Evolutionary conservation across 768 basidiomycete species (phyloP).

Genomic region (Mycena capillaripes): DNA sequence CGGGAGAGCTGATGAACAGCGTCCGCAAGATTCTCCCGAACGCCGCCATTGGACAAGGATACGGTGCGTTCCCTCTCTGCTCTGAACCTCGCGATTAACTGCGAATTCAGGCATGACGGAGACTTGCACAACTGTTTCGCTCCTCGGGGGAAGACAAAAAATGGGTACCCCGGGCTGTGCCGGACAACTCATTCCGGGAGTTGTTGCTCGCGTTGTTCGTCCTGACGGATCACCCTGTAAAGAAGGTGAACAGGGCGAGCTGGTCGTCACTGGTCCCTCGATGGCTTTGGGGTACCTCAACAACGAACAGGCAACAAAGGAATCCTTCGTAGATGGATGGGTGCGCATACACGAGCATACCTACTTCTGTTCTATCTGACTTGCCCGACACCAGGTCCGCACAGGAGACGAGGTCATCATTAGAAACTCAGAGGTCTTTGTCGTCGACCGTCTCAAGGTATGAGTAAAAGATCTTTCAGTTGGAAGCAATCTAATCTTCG

Average conservation of each 20-base stretch:
- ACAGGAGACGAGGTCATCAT: slow-evolving; percentile 84
- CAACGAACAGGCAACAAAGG: slow-evolving; percentile 74
- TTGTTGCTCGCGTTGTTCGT: slow-evolving; percentile 68
- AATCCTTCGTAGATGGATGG: slow-evolving; percentile 70
- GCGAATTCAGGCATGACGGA: slow-evolving; percentile 70
- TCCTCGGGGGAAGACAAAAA: slow-evolving; percentile 58
- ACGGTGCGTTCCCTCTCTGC: slow-evolving; percentile 53
- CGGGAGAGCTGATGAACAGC: slow-evolving; percentile 64
- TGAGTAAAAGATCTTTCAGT: neutral
- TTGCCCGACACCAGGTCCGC: slow-evolving; percentile 60
- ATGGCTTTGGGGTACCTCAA: slow-evolving; percentile 72
- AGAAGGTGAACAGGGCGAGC: slow-evolving; percentile 73
- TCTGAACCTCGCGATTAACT: neutral
- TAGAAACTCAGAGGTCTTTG: slow-evolving; percentile 70
- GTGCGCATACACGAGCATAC: neutral
- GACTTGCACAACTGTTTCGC: slow-evolving; percentile 66
- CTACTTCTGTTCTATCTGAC: slow-evolving; percentile 1
- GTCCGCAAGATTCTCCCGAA: slow-evolving; percentile 66
- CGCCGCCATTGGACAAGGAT: slow-evolving; percentile 75
- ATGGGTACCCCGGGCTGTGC: slow-evolving; percentile 67
- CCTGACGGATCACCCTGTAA: slow-evolving; percentile 68
- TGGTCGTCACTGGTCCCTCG: slow-evolving; percentile 71
- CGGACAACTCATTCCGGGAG: slow-evolving; percentile 72
- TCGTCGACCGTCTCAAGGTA: slow-evolving; percentile 84
- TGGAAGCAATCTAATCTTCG: neutral